Evolutionary conservation across 805 yeast genomes (phyloP).

Genomic region (Ogataea allantospora): DNA sequence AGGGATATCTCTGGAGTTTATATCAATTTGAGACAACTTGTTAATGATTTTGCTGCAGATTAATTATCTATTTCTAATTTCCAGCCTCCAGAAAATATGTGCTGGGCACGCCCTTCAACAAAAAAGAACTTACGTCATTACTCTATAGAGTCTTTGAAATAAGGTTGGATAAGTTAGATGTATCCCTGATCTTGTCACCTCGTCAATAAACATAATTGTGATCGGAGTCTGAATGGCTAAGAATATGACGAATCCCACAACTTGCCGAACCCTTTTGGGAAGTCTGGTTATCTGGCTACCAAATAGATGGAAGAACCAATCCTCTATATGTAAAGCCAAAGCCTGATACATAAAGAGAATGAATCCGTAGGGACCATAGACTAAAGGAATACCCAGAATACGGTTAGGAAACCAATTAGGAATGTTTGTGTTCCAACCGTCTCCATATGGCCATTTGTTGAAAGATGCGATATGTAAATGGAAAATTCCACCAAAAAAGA

Average conservation of each 20-base stretch:
- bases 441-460: slow-evolving; percentile 7
- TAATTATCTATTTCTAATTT: slow-evolving; percentile 10
- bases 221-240: not conserved
- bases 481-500: slow-evolving; percentile 2
- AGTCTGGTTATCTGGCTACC: not conserved
- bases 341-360: not conserved
- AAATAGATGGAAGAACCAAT: slow-evolving; percentile 1
- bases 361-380: not conserved
- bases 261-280: not conserved
- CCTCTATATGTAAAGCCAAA: not conserved
- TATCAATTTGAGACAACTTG: slow-evolving; percentile 1
- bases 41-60: slow-evolving; percentile 7
- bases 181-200: not conserved
- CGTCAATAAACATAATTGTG: not conserved
- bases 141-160: not conserved
- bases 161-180: not conserved
- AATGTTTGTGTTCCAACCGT: not conserved
- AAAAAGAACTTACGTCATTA: not conserved
- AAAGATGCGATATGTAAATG: slow-evolving; percentile 1
- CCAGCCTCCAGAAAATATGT: slow-evolving; percentile 9
- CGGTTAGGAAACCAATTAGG: not conserved
- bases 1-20: slow-evolving; percentile 1
- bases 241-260: not conserved
- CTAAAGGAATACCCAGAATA: not conserved
- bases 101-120: slow-evolving; percentile 6